Evolutionary conservation across 139 green algal species (phyloP), one percentile per base, ranked within the genome.

Genomic region (Chlorella sp.): DNA sequence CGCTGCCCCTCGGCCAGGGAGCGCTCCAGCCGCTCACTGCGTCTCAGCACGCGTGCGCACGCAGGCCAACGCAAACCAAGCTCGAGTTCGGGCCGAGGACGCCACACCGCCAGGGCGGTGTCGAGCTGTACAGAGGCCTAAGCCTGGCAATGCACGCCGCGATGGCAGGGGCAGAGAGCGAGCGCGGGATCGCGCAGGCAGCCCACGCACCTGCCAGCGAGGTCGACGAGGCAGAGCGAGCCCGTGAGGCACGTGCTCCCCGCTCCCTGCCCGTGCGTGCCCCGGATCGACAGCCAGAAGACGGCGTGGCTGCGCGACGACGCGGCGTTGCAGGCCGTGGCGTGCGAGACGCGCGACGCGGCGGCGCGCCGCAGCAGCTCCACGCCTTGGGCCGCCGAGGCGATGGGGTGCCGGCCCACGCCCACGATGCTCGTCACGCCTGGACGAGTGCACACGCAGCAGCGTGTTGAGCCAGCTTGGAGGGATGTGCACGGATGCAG

Each of bases 281-380:
- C 91, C 20, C 77, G 89, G 77, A 96, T 93, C 83, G 92, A 88
- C 27, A 97, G 84, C 81, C 94, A 95, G 83, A 97, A 97, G 17
- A 97, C 86, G 26, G 77, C 89, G 84, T 98, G 93, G 22, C 71
- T 85, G 64, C 94, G 86, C 22, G 86, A 94, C 30, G 87, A 95
- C 20, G 68, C 66, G 1, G 92, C 87, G 66, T 98, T 98, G 91
- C 98, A 98, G 31, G 89, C 88, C 0, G 93, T 98, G 5, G 87
- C 77, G 74, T 92, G 88, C 2, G 85, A 82, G 1, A 85, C 83
- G 0, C 93, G 80, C 3, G 84, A 85, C 3, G 77, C 74, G 2
- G 74, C 77, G 2, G 92, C 92, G 3, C 80, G 72, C 51, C 72
- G 70, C 35, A 95, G 76, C 24, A 96, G 70, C n/a, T 62, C 80